Evolutionary conservation across 2,329 filamentous ascomycete genomes (phyloP).

Genomic region (Exophiala dermatitidis): DNA sequence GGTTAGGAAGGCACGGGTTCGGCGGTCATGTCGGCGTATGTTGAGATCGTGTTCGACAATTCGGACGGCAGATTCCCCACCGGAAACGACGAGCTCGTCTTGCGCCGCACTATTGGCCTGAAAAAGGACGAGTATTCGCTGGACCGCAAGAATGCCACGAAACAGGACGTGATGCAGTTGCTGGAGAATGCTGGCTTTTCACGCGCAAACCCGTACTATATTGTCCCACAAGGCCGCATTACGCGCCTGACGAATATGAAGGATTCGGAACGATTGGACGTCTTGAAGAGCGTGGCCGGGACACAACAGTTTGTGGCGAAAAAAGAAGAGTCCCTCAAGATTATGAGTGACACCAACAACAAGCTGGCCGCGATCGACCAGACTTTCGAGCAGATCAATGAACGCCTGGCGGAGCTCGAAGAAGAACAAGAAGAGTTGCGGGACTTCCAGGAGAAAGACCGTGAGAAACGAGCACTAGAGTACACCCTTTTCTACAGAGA

Average conservation of each 20-base stretch:
- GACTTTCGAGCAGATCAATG: constrained; percentile 82
- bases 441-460: constrained; percentile 89
- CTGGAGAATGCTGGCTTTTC: constrained; percentile 95
- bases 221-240: constrained; percentile 93
- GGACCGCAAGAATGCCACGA: constrained; percentile 92
- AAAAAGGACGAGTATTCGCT: constrained; percentile 99
- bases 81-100: constrained; percentile 78
- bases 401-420: constrained; percentile 79
- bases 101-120: constrained; percentile 88
- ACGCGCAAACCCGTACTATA: constrained; percentile 96
- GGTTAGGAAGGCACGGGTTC: constrained; percentile 81
- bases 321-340: constrained; percentile 84
- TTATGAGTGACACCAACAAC: constrained; percentile 93
- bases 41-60: constrained; percentile 98
- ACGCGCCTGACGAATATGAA: constrained; percentile 98
- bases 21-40: constrained; percentile 98
- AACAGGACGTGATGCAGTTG: constrained; percentile 88
- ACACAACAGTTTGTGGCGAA: constrained; percentile 95
- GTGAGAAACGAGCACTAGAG: constrained; percentile 82
- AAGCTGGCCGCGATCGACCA: constrained; percentile 94
- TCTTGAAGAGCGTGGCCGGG: constrained; percentile 96
- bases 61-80: constrained; percentile 92
- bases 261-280: constrained; percentile 77
- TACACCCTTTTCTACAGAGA: constrained; percentile 92
- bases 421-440: constrained; percentile 95